These are phyloP conservation scores for Anaeromyces robustus DNA, from an alignment of 192 early-diverging fungal genomes.

Conservation along the genomic window DNA sequence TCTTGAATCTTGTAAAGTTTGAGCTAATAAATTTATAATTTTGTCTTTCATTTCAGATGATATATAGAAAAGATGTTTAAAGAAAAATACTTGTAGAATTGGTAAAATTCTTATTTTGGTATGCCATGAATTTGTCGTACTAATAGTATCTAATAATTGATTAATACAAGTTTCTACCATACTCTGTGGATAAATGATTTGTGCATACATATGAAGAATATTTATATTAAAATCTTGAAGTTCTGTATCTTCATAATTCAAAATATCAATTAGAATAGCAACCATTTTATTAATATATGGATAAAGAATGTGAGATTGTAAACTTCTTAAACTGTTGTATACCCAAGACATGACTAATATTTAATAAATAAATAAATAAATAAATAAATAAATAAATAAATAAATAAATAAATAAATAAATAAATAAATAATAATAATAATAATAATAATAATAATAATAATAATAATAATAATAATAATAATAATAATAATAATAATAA, in stretches of 20 bases:
- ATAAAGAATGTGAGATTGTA: not conserved
- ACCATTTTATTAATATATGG: not conserved
- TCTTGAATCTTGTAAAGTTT: not conserved
- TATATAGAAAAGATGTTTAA: constrained; percentile 54
- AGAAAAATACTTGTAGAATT: constrained; percentile 72
- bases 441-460: too few relatives aligned
- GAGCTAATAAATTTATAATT: not conserved
- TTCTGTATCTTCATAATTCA: not conserved
- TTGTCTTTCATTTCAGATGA: not conserved
- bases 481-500: too few relatives aligned
- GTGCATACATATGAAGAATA: not conserved
- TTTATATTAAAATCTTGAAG: not conserved
- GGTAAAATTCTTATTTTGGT: constrained; percentile 61
- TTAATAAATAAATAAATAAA: not conserved
- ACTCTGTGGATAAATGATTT: not conserved
- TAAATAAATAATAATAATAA: too few relatives aligned
- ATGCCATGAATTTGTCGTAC: constrained; percentile 47
- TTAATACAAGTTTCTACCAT: not conserved
- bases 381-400: too few relatives aligned
- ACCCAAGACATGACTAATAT: not conserved
- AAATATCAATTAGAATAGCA: not conserved
- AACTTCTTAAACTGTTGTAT: not conserved
- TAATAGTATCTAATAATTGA: not conserved
- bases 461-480: too few relatives aligned
- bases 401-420: too few relatives aligned